Evolutionary conservation across 225 moss, liverwort and hornwort genomes (phyloP).

Genomic region (Lunularia cruciata): DNA sequence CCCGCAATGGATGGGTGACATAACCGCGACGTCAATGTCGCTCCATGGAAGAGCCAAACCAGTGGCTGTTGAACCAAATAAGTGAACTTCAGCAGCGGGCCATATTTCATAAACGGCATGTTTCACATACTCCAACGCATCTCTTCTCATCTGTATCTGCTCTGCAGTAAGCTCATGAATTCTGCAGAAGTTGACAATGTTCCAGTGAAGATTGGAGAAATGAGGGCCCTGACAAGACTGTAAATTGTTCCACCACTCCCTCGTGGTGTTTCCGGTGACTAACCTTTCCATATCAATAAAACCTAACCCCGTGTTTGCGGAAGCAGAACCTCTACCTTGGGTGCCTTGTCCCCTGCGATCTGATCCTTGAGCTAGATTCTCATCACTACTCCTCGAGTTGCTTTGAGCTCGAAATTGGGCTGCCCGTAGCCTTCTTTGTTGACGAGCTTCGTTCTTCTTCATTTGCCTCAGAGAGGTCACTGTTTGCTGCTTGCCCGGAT

Average conservation of each 20-base stretch:
- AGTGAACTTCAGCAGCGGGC: conserved; percentile 31
- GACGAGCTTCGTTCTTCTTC: background rate
- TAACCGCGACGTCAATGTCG: conserved; percentile 39
- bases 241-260: conserved; percentile 24
- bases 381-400: background rate
- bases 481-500: background rate
- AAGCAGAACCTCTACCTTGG: background rate
- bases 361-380: background rate
- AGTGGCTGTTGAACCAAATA: conserved; percentile 43
- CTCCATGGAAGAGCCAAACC: conserved; percentile 46
- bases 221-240: conserved; percentile 20
- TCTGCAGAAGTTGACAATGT: conserved; percentile 31
- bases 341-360: background rate
- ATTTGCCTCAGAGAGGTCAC: background rate
- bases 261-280: conserved; percentile 21
- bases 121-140: conserved; percentile 34
- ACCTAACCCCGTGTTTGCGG: background rate
- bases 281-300: conserved; percentile 18
- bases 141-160: conserved; percentile 25
- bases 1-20: conserved; percentile 10
- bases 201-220: conserved; percentile 36
- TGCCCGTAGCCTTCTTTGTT: background rate
- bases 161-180: conserved; percentile 25
- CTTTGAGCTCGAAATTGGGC: background rate
- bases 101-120: conserved; percentile 30